These are phyloP conservation scores for Populus simonii DNA, from an alignment of 345 rosid genomes.

Conservation along the genomic window DNA sequence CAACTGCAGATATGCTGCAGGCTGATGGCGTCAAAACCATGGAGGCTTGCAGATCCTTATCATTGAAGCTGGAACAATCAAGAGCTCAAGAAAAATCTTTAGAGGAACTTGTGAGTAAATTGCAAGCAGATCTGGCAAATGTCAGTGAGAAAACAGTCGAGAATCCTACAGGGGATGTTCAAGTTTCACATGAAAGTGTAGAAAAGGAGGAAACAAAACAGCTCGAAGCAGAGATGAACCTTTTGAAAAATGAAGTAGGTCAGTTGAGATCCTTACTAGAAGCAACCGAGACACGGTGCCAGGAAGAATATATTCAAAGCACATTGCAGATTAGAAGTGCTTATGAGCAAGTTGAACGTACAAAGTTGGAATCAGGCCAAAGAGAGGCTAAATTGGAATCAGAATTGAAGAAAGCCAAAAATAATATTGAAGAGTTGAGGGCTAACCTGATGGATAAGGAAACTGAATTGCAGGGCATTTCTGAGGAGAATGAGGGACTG, in stretches of 20 bases:
- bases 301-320: constrained; percentile 85
- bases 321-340: constrained; percentile 80
- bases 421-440: constrained; percentile 59
- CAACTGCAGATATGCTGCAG: constrained; percentile 55
- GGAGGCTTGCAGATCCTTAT: constrained; percentile 56
- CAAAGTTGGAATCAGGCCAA: constrained; percentile 49
- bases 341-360: constrained; percentile 64
- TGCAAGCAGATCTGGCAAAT: constrained; percentile 43
- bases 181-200: constrained; percentile 21
- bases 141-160: constrained; percentile 27
- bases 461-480: constrained; percentile 58
- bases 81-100: constrained; percentile 52
- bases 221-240: constrained; percentile 56
- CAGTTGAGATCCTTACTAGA: constrained; percentile 67
- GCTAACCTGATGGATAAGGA: constrained; percentile 81
- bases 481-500: constrained; percentile 70
- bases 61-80: constrained; percentile 64
- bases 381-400: constrained; percentile 55
- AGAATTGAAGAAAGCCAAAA: constrained; percentile 45
- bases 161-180: constrained; percentile 18
- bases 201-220: constrained; percentile 35
- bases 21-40: constrained; percentile 55
- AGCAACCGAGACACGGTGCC: constrained; percentile 74
- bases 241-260: constrained; percentile 49
- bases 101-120: constrained; percentile 62